Conservation (phyloP, 2,329 filamentous ascomycete genomes). For the Claviceps pazoutovae region DNA sequence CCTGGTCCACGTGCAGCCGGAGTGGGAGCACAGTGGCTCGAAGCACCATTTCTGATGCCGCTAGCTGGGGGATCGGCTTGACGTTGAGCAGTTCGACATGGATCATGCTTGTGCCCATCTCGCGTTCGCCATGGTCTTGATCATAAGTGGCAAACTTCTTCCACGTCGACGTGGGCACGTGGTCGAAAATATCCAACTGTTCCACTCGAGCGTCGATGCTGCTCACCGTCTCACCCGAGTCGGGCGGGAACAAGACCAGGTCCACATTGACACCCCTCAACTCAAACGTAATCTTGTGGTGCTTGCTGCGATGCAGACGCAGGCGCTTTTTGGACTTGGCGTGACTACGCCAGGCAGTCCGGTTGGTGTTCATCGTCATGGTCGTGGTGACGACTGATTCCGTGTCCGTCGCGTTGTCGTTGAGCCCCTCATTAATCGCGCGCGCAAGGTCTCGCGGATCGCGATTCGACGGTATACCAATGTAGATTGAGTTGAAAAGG, state of each 20-base stretch:
- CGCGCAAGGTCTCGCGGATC: constrained; percentile 70
- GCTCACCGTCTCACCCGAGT: constrained; percentile 68
- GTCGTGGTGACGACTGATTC: constrained; percentile 75
- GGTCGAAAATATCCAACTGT: constrained; percentile 83
- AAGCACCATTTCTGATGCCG: constrained; percentile 79
- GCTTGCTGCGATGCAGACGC: constrained; percentile 69
- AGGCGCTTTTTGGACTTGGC: constrained; percentile 43
- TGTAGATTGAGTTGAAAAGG: constrained; percentile 97
- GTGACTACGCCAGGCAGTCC: constrained; percentile 27
- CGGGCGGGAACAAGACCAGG: constrained; percentile 64
- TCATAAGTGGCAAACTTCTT: constrained; percentile 95
- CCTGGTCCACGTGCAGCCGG: constrained; percentile 88
- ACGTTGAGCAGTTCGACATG: constrained; percentile 82
- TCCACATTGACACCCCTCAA: constrained; percentile 74
- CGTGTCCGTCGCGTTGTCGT: constrained; percentile 77
- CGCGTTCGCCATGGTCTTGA: constrained; percentile 70
- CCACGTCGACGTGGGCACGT: constrained; percentile 92
- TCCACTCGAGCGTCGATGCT: constrained; percentile 73
- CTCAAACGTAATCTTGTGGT: constrained; percentile 93
- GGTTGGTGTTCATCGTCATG: constrained; percentile 43
- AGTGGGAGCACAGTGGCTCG: constrained; percentile 69
- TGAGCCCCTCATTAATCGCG: constrained; percentile 77
- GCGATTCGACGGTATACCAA: constrained; percentile 74
- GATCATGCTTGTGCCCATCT: constrained; percentile 78
- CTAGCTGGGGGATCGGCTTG: constrained; percentile 67